These are phyloP conservation scores for Solanum chiquidenum DNA, from an alignment of 257 asterid genomes.

Conservation along the genomic window DNA sequence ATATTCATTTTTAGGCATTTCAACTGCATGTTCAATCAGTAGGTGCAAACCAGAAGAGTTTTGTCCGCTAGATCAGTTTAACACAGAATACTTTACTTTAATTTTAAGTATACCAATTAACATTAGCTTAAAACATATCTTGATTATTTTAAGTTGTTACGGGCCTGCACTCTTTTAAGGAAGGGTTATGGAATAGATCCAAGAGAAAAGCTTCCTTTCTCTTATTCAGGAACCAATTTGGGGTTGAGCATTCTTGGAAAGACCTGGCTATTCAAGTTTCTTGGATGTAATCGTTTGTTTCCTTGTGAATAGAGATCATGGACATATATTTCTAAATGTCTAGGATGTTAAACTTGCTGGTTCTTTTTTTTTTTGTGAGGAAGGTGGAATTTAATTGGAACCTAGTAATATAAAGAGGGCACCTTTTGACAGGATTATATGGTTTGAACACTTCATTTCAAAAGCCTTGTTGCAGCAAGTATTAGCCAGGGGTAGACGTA, in stretches of 20 bases:
- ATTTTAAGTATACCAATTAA: not conserved
- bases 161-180: not conserved
- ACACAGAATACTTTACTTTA: not conserved
- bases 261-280: not conserved
- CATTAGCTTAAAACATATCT: not conserved
- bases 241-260: not conserved
- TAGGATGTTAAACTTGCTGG: not conserved
- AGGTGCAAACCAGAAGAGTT: not conserved
- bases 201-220: not conserved
- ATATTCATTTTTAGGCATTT: not conserved
- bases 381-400: not conserved
- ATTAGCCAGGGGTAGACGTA: not conserved
- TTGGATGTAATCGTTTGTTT: not conserved
- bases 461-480: not conserved
- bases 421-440: not conserved
- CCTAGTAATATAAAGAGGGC: not conserved
- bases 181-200: not conserved
- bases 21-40: not conserved
- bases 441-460: not conserved
- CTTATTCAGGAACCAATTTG: not conserved
- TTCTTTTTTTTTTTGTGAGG: not conserved
- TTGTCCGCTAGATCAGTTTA: not conserved
- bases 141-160: not conserved
- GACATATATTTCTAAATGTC: not conserved
- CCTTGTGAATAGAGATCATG: not conserved